phyloP scores from a whole-genome alignment of 345 rosid genomes.

The Anastatica hierochuntica region DNA sequence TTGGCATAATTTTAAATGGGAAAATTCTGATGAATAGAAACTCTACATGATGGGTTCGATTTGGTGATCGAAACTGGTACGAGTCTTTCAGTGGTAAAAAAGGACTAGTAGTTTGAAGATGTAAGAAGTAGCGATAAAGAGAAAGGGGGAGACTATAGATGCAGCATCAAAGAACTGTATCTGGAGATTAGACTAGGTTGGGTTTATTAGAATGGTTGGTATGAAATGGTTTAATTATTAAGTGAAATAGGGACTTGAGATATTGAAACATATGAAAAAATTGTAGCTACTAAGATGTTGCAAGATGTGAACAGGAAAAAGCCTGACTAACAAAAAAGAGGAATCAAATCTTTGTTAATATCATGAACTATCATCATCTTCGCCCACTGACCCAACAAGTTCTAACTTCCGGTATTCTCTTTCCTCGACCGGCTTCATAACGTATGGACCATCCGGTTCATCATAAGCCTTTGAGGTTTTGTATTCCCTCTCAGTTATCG shows the following conservation, averaged over 20 bases:
- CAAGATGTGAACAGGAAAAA: slow-evolving; percentile 2
- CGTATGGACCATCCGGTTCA: slow-evolving; percentile 28
- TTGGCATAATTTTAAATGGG: no score
- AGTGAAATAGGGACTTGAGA: no score
- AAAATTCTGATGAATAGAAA: no score
- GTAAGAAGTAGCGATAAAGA: no score
- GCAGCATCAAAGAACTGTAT: slow-evolving; percentile 45
- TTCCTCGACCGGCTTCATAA: slow-evolving; percentile 27
- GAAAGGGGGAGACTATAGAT: slow-evolving; percentile 59
- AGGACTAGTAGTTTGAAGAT: no score
- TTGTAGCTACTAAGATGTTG: slow-evolving; percentile 3
- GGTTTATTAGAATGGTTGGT: no score
- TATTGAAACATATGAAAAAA: slow-evolving; percentile 6
- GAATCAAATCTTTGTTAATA: not conserved
- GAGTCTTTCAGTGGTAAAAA: no score
- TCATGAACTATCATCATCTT: slow-evolving; percentile 21
- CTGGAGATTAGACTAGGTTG: slow-evolving; percentile 82
- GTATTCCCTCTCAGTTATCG: slow-evolving; percentile 55
- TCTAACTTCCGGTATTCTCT: slow-evolving; percentile 22
- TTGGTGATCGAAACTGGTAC: no score
- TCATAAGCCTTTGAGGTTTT: slow-evolving; percentile 35
- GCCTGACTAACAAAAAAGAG: not conserved
- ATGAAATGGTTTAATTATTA: slow-evolving; percentile 3
- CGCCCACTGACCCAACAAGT: slow-evolving; percentile 23
- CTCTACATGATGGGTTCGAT: no score